Percentiles rank a stretch among this genome's conserved stretches.
Evolutionary conservation across 345 rosid genomes (phyloP).

Genomic region (Barbarea vulgaris): DNA sequence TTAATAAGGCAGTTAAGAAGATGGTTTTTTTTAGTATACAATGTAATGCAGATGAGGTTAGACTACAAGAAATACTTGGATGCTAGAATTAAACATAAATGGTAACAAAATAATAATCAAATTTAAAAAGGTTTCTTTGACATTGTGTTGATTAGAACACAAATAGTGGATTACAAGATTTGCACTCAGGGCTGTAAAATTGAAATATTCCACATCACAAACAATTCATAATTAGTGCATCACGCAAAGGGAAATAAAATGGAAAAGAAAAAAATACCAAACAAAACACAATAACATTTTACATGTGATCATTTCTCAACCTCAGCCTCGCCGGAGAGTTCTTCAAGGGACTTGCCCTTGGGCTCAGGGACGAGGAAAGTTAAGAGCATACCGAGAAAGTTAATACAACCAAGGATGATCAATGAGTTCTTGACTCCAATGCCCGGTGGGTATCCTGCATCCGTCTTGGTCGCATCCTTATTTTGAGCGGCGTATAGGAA

Average conservation of each 20-base stretch:
- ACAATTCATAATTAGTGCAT: slow-evolving; percentile 9
- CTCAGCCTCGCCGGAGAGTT: slow-evolving; percentile 57
- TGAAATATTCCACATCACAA: slow-evolving; percentile 14
- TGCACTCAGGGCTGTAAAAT: slow-evolving; percentile 5
- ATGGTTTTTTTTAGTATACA: no score
- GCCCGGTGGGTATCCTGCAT: slow-evolving; percentile 53
- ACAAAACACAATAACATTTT: background rate
- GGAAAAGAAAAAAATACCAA: background rate
- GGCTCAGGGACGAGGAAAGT: no score
- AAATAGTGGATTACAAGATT: slow-evolving; percentile 26
- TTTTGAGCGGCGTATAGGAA: slow-evolving; percentile 55
- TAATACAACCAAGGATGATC: slow-evolving; percentile 48
- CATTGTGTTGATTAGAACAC: background rate
- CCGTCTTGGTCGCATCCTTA: slow-evolving; percentile 41
- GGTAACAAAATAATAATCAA: background rate
- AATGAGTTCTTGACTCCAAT: slow-evolving; percentile 60
- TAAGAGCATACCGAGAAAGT: slow-evolving; percentile 52
- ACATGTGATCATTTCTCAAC: slow-evolving; percentile 30
- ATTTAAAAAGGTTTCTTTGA: background rate
- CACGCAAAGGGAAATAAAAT: slow-evolving; percentile 2
- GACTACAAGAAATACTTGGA: background rate
- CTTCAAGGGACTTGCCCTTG: slow-evolving; percentile 64
- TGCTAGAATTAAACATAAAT: background rate
- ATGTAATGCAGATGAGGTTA: no score
- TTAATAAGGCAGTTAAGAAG: no score